phyloP scores from a whole-genome alignment of 805 yeast genomes.

The Schwanniomyces yamadae region DNA sequence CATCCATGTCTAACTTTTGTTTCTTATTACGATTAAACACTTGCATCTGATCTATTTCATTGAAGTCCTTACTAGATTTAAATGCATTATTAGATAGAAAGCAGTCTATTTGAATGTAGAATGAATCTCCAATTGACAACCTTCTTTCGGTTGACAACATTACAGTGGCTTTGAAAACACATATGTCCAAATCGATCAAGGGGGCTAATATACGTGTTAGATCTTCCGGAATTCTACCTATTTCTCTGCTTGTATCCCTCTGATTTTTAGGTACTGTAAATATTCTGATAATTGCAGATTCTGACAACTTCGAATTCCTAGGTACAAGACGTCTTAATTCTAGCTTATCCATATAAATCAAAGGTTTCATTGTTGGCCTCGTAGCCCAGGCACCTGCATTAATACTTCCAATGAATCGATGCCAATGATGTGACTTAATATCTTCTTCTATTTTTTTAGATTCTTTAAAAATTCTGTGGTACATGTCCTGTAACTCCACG shows the following conservation, averaged over 20 bases:
- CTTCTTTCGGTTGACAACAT: conserved; percentile 54
- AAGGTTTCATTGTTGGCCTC: conserved; percentile 52
- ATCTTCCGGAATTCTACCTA: conserved; percentile 76
- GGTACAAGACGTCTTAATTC: conserved; percentile 36
- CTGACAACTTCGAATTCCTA: conserved; percentile 20
- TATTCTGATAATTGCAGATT: conserved; percentile 35
- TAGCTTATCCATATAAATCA: conserved; percentile 45
- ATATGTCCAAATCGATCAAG: conserved; percentile 53
- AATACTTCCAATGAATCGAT: conserved; percentile 56
- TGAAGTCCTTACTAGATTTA: conserved; percentile 12
- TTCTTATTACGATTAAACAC: conserved; percentile 15
- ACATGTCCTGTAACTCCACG: conserved; percentile 10
- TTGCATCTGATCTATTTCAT: not conserved
- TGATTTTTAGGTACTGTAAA: conserved; percentile 19
- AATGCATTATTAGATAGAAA: conserved; percentile 47
- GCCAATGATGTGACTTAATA: conserved; percentile 20
- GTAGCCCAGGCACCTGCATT: conserved; percentile 71
- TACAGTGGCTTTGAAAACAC: conserved; percentile 56
- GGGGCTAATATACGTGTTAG: conserved; percentile 67
- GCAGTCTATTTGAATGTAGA: conserved; percentile 68
- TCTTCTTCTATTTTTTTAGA: not conserved
- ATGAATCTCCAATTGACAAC: conserved; percentile 73
- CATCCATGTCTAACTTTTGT: conserved; percentile 19
- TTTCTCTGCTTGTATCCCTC: conserved; percentile 46
- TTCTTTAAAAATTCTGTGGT: conserved; percentile 2